phyloP scores from a whole-genome alignment of 2,329 filamentous ascomycete genomes.

The Cladophialophora immunda region DNA sequence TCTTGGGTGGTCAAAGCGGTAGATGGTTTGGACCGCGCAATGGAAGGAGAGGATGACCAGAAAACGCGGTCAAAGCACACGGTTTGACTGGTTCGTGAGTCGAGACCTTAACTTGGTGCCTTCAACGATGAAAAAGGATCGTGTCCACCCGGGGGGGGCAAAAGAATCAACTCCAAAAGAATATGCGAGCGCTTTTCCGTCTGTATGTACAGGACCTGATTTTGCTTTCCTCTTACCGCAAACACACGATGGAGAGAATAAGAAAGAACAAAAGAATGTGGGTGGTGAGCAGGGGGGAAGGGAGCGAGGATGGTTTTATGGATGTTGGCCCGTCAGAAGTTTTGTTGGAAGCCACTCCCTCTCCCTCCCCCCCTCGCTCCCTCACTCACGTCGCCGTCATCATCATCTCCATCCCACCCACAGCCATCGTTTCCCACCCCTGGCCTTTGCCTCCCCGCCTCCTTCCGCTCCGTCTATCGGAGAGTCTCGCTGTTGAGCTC shows the following conservation, averaged over 20 bases:
- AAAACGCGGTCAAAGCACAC: constrained; percentile 21
- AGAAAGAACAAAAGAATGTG: constrained; percentile 7
- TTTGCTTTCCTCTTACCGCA: neutral
- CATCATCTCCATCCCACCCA: neutral
- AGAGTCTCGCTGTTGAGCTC: neutral
- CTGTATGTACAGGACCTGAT: neutral
- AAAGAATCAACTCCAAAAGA: neutral
- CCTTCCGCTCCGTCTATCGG: neutral
- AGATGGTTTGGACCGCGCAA: neutral
- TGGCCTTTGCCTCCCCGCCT: neutral
- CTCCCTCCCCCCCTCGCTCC: neutral
- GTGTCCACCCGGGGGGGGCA: neutral
- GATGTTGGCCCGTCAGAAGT: constrained; percentile 1
- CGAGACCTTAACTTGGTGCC: neutral
- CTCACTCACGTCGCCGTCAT: constrained; percentile 4
- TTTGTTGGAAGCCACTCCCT: constrained; percentile 5
- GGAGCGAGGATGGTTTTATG: neutral
- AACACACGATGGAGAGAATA: neutral
- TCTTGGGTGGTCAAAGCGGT: neutral
- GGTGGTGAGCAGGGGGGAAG: neutral
- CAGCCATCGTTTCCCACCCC: neutral
- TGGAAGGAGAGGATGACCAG: neutral
- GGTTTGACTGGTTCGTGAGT: constrained; percentile 8
- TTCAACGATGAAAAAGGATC: neutral
- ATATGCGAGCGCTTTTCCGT: neutral